Evolutionary conservation across 805 yeast genomes (phyloP), one percentile per base, ranked within the genome.

Genomic region (Hanseniaspora thailandica): DNA sequence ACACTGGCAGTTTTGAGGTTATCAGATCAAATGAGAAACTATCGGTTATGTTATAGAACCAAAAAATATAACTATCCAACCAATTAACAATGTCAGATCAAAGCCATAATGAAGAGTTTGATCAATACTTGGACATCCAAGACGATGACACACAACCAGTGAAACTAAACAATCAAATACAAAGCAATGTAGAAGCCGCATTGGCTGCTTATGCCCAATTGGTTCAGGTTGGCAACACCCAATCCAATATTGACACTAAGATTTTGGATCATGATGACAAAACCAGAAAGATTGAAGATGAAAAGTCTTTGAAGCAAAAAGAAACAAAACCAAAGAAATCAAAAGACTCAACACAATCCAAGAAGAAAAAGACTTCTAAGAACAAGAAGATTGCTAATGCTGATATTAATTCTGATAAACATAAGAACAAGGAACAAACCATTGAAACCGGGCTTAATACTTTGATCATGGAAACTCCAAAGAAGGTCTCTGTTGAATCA

Each of bases 361-460:
- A 47, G 44, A 39, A 47, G 19, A 25, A 36, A 20, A 35, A 31
- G 38, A 20, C 17, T 1, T 6, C 38, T 12, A 20, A 28, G 43
- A 31, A n/a, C n/a, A 31, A 31, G 15, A 31, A 31, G 15, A 31
- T 7, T 13, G 5, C n/a, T n/a, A n/a, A n/a, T n/a, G n/a, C n/a
- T n/a, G n/a, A n/a, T n/a, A n/a, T n/a, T n/a, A n/a, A n/a, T n/a
- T n/a, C n/a, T 12, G 28, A 35, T 1, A 44, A 28, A n/a, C 3
- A 15, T 5, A 44, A 41, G 22, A 13, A 15, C 7, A 41, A 22
- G n/a, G 23, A 28, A 26, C 38, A 20, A 25, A 39, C 23, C 15
- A 47, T 52, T 2, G 58, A 41, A 25, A 55, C 39, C 1, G 52
- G 40, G 25, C 17, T 19, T 49, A 36, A 15, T 38, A 51, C 39